phyloP scores from a whole-genome alignment of 164 flowering plant genomes.

The Sextonia rubra region DNA sequence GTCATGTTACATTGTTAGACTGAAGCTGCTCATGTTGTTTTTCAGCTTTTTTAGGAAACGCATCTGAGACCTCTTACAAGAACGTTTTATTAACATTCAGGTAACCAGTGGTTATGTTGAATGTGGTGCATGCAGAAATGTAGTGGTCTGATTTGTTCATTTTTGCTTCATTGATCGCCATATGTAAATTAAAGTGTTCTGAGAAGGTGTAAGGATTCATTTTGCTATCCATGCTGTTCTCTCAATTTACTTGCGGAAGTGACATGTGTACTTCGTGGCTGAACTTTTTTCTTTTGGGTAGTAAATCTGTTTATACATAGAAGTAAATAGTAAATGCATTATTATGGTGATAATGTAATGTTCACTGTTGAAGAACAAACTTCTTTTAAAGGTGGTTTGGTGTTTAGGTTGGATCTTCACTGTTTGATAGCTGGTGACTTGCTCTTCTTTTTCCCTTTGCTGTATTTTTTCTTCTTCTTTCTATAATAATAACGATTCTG shows the following conservation, averaged over 20 bases:
- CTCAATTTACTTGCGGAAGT: not conserved
- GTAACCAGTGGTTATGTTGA: conserved; percentile 1
- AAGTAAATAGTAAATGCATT: not conserved
- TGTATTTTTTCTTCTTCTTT: too few relatives aligned
- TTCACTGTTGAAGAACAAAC: not conserved
- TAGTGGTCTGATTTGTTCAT: not conserved
- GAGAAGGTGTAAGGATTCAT: not conserved
- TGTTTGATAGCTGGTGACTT: not conserved
- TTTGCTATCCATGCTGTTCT: not conserved
- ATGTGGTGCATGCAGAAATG: not conserved
- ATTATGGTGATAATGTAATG: not conserved
- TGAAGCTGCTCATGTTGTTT: not conserved
- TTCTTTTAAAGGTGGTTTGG: not conserved
- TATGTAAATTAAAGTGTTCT: not conserved
- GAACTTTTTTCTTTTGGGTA: not conserved
- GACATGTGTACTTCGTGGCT: not conserved
- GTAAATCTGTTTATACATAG: not conserved
- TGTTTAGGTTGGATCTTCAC: not conserved
- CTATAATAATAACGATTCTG: too few relatives aligned
- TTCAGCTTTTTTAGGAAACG: conserved; percentile 1
- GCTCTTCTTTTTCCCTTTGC: too few relatives aligned
- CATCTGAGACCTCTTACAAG: not conserved
- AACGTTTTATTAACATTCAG: not conserved
- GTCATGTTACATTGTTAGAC: not conserved
- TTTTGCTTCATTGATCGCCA: not conserved